Evolutionary conservation across 768 basidiomycete species (phyloP).

Genomic region (Tephrocybe rancida): DNA sequence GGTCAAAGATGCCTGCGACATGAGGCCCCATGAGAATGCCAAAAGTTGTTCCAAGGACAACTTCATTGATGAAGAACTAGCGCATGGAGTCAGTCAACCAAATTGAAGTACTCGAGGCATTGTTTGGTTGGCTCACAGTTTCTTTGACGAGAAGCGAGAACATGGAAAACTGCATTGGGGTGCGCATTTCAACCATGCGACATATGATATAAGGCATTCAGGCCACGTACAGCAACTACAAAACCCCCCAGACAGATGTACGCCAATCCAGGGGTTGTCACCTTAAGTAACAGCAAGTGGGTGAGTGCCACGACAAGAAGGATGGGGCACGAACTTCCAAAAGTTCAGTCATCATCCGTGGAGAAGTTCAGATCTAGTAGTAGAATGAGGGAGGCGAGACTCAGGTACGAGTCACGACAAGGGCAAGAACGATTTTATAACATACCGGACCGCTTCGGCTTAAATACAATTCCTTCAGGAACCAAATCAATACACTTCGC

Average conservation of each 20-base stretch:
- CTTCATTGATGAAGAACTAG: slow-evolving; percentile 89
- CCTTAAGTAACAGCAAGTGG: slow-evolving; percentile 40
- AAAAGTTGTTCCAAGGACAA: slow-evolving; percentile 83
- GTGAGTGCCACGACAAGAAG: slow-evolving; percentile 13
- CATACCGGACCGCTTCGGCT: too few species aligned
- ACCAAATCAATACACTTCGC: too few species aligned
- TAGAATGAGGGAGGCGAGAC: not conserved
- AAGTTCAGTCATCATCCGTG: slow-evolving; percentile 16
- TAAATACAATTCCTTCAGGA: too few species aligned
- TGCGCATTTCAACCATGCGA: too few species aligned
- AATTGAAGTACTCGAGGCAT: not conserved
- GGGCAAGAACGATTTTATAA: too few species aligned
- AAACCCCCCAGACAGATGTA: slow-evolving; percentile 67
- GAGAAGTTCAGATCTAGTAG: not conserved
- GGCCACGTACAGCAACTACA: slow-evolving; percentile 17
- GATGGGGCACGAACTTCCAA: slow-evolving; percentile 33
- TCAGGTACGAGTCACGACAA: too few species aligned
- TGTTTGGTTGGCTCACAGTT: slow-evolving; percentile 46
- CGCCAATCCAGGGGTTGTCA: slow-evolving; percentile 52
- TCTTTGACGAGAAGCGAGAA: slow-evolving; percentile 84
- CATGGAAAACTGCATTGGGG: slow-evolving; percentile 73
- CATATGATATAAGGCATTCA: too few species aligned
- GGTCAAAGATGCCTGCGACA: slow-evolving; percentile 71
- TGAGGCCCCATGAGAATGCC: slow-evolving; percentile 73
- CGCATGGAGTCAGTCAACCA: not conserved